phyloP scores from a whole-genome alignment of 1,284 basidiomycete genomes.

The Trametes hirsuta region DNA sequence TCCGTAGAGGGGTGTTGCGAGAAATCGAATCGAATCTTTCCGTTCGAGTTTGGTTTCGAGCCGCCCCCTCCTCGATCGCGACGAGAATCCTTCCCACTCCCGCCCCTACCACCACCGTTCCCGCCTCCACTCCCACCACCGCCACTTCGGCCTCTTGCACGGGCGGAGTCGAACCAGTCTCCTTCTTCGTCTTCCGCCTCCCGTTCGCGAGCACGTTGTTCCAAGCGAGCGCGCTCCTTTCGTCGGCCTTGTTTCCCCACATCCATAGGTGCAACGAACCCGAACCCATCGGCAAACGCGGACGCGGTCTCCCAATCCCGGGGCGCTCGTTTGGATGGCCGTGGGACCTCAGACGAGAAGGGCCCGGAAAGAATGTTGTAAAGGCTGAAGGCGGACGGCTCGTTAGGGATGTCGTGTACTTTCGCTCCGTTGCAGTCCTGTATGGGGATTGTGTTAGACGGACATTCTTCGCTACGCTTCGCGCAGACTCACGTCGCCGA shows the following conservation, averaged over 20 bases:
- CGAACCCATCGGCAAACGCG: slow-evolving; percentile 46
- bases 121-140: slow-evolving; percentile 9
- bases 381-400: slow-evolving; percentile 77
- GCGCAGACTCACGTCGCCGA: slow-evolving; percentile 76
- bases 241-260: slow-evolving; percentile 66
- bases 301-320: slow-evolving; percentile 35
- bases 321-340: slow-evolving; percentile 31
- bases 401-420: slow-evolving; percentile 51
- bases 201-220: slow-evolving; percentile 50
- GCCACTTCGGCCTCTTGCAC: slow-evolving; percentile 13
- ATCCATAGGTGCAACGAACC: slow-evolving; percentile 51
- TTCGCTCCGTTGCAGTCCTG: slow-evolving; percentile 75
- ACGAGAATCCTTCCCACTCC: slow-evolving; percentile 4
- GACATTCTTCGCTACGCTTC: not conserved
- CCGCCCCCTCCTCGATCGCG: slow-evolving; percentile 12
- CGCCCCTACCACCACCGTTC: slow-evolving; percentile 2
- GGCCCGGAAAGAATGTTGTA: slow-evolving; percentile 75
- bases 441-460: not conserved
- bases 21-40: slow-evolving; percentile 45
- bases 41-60: slow-evolving; percentile 8
- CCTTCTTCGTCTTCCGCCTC: slow-evolving; percentile 53
- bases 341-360: slow-evolving; percentile 55
- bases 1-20: slow-evolving; percentile 20
- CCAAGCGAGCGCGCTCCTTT: slow-evolving; percentile 62
- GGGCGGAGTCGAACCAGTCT: slow-evolving; percentile 59